Conservation (phyloP, 2,329 filamentous ascomycete species). For the Aureobasidium namibiae region DNA sequence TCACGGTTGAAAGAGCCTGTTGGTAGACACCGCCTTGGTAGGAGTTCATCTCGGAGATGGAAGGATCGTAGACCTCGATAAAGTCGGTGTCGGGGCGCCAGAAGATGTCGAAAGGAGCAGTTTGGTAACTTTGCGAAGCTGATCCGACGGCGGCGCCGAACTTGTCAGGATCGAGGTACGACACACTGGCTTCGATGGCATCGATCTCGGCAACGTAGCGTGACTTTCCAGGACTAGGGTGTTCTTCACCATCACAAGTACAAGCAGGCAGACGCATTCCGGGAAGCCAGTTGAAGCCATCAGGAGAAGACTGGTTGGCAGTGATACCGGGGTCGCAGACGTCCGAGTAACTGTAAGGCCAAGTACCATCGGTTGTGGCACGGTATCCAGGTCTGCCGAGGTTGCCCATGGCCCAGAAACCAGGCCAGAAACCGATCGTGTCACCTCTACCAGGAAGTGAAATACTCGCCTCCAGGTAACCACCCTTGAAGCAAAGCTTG, state of each 20-base stretch:
- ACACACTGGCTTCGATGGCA: constrained; percentile 60
- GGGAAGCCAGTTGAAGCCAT: constrained; percentile 58
- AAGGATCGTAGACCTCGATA: constrained; percentile 55
- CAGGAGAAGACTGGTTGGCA: constrained; percentile 59
- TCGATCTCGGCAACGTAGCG: constrained; percentile 65
- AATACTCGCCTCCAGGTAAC: constrained; percentile 60
- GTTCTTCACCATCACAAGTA: constrained; percentile 55
- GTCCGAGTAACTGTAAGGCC: constrained; percentile 66
- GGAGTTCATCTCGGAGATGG: constrained; percentile 48
- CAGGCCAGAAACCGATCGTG: constrained; percentile 63
- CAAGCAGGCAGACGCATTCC: constrained; percentile 64
- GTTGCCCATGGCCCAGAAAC: constrained; percentile 70
- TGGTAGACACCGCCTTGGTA: constrained; percentile 57
- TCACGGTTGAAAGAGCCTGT: constrained; percentile 54
- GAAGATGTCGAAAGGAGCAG: constrained; percentile 63
- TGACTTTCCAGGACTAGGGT: constrained; percentile 57
- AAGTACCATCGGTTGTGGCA: constrained; percentile 62
- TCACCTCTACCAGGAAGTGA: constrained; percentile 61
- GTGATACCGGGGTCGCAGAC: constrained; percentile 63
- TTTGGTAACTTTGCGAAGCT: constrained; percentile 59
- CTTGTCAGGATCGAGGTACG: constrained; percentile 38
- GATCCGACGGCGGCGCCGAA: constrained; percentile 46
- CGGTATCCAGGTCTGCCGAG: constrained; percentile 61
- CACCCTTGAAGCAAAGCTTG: constrained; percentile 64
- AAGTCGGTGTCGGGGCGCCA: constrained; percentile 42